Evolutionary conservation across 108 stramenopile species (phyloP), one percentile per base, ranked within the genome.

Genomic region (Fragilaria crotonensis): DNA sequence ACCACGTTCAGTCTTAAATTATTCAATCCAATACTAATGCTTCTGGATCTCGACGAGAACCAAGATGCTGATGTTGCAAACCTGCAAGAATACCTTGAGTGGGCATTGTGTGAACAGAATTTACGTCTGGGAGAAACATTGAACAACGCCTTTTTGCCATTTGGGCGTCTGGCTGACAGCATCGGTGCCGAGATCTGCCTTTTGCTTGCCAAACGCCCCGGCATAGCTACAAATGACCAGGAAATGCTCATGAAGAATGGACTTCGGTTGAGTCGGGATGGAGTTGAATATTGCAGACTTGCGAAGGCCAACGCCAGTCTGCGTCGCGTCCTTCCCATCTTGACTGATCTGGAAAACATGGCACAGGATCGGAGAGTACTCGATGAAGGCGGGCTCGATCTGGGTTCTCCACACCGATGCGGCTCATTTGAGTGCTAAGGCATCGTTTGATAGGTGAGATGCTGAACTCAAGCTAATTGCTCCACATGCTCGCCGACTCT

Each of bases 31-130:
- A 58, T 78, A 7, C 36, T 67, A 23, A 64, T 70, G 46, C 46
- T 80, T 9, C 71, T 86, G 23, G 77, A 83, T 41, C 32, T 83
- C 29, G 60, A 57, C 25, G 62, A 61, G 28, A 64, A 74, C 30
- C 47, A 44, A 17, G 7, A 14, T 41, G 14, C 14, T 41, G 0
- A 22, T 22, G 52, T 56, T 17, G 45, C 54, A 22, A 25, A 52
- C 22, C 52, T 82, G 29, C 63, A 77, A 11, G 78, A 77, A 48
- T 78, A 74, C 23, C 44, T 66, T 22, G 73, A 65, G 9, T 86
- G 81, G 81, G 81, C 78, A 32, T 33, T 72, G 21, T 66, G 77
- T 21, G 64, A 66, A 2, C 63, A 63, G 7, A 80, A 47, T 44
- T 14, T 41, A 11, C 14, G 14, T 14, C 14, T 57, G 29, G 64